Evolutionary conservation across 2,329 filamentous ascomycete species (phyloP).

Genomic region (Capronia epimyces): DNA sequence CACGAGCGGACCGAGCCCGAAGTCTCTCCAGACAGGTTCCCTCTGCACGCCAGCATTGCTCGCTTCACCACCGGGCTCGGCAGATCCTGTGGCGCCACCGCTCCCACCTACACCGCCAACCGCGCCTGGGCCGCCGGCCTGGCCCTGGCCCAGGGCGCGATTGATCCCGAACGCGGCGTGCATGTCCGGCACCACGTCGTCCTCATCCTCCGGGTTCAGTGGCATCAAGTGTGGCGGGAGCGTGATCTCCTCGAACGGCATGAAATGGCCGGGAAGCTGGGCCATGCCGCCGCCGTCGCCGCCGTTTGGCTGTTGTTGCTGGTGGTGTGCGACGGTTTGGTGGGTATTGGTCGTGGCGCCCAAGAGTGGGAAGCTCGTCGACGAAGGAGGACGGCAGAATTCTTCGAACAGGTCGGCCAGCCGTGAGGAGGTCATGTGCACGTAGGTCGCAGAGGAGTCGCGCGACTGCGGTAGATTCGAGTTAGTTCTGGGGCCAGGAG

Average conservation of each 20-base stretch:
- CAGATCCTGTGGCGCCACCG: constrained; percentile 3
- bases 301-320: constrained; percentile 12
- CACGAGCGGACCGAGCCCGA: constrained; percentile 38
- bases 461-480: constrained; percentile 38
- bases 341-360: background rate
- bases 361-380: constrained; percentile 15
- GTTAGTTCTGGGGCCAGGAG: background rate
- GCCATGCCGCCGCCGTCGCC: constrained; percentile 18
- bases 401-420: constrained; percentile 49
- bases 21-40: constrained; percentile 51
- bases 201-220: constrained; percentile 61
- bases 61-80: constrained; percentile 14
- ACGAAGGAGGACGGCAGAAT: constrained; percentile 42
- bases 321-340: constrained; percentile 8
- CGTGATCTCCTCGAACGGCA: constrained; percentile 57
- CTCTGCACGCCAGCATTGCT: constrained; percentile 21
- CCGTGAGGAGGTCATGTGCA: constrained; percentile 46
- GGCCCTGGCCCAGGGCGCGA: constrained; percentile 52
- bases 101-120: constrained; percentile 13
- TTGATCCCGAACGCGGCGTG: constrained; percentile 63
- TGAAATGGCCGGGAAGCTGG: constrained; percentile 36
- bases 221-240: constrained; percentile 57
- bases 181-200: constrained; percentile 62
- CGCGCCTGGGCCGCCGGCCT: constrained; percentile 48
- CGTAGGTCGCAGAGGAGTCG: constrained; percentile 46